Base-by-base conservation (phyloP, 2,329 filamentous ascomycete species). In the Plectosphaerella plurivora region DNA sequence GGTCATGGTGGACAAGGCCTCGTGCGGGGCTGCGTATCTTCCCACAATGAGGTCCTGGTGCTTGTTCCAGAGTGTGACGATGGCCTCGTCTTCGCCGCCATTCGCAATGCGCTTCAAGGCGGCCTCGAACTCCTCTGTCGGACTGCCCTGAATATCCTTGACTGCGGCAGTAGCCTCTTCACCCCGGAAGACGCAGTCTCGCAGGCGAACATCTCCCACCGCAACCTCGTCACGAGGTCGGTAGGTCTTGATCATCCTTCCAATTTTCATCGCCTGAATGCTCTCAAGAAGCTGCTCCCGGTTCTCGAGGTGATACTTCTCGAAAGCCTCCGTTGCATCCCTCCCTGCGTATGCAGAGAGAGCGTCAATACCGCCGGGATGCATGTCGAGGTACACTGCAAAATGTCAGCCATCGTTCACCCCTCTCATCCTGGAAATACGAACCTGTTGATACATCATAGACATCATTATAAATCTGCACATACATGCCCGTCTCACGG, bases 401-500 rank as follows among this genome's bases (percentile, higher is more conserved):
- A 14, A 9, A 22, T 25, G 11, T 42, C 28, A 53, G 41, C 18
- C 14, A 12, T 8, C 2, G 2, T 41, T 7, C 2, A 18, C 2
- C 8, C 6, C 11, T 5, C 7, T 7, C 2, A 3, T 18, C 24
- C 1, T 10, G n/a, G 11, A 1, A 3, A 2, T 47, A 45, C 48
- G 44, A 11, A 56, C 57, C 45, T 10, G 53, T 56, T 7, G n/a
- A 16, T 8, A 58, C 51, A 25, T 59, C 50, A 47, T 59, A 59
- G 3, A 59, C 53, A 24, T 52, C 51, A 3, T 35, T 45, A 3
- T 50, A 47, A 10, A 59, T 47, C 3, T 47, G 39, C 9, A 55
- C 41, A 1, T 54, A 57, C 45, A 53, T 49, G 10, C 49, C 33
- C 20, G 45, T 52, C 16, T 51, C 45, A n/a, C 22, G 41, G 18